phyloP scores from a whole-genome alignment of 768 basidiomycete genomes.

The Boletus tylopilopsis region DNA sequence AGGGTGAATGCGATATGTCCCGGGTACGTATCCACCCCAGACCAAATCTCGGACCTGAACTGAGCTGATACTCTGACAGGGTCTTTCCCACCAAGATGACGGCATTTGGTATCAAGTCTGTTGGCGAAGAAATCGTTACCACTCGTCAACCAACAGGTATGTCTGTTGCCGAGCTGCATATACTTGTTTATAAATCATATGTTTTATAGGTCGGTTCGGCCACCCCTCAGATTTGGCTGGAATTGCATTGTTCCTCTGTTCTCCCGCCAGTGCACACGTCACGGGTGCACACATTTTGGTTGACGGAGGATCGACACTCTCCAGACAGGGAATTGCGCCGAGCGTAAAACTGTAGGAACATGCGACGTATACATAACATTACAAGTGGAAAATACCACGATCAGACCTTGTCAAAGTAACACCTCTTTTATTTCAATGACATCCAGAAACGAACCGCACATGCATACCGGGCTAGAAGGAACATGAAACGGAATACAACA shows the following conservation, averaged over 20 bases:
- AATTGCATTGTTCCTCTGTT: slow-evolving; percentile 62
- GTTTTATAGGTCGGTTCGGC: slow-evolving; percentile 57
- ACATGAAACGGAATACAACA: background rate
- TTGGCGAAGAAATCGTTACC: slow-evolving; percentile 50
- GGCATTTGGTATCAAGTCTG: slow-evolving; percentile 56
- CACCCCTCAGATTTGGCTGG: slow-evolving; percentile 67
- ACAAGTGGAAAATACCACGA: too few species aligned
- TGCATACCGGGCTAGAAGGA: background rate
- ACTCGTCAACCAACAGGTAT: slow-evolving; percentile 62
- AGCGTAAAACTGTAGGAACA: slow-evolving; percentile 21
- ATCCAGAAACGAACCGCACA: slow-evolving; percentile 3
- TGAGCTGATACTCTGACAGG: slow-evolving; percentile 32
- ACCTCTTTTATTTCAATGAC: background rate
- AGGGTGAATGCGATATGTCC: slow-evolving; percentile 85
- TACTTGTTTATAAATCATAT: background rate
- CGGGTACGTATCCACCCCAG: slow-evolving; percentile 57
- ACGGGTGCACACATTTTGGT: slow-evolving; percentile 70
- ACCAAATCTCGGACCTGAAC: background rate
- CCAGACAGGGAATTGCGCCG: slow-evolving; percentile 21
- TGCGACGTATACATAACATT: background rate
- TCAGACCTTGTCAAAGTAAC: too few species aligned
- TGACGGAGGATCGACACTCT: slow-evolving; percentile 55
- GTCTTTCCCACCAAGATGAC: slow-evolving; percentile 88
- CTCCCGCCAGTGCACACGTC: slow-evolving; percentile 68
- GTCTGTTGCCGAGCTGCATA: background rate